Conservation (phyloP, 2,329 filamentous ascomycete genomes). For the Penicillium olsonii region DNA sequence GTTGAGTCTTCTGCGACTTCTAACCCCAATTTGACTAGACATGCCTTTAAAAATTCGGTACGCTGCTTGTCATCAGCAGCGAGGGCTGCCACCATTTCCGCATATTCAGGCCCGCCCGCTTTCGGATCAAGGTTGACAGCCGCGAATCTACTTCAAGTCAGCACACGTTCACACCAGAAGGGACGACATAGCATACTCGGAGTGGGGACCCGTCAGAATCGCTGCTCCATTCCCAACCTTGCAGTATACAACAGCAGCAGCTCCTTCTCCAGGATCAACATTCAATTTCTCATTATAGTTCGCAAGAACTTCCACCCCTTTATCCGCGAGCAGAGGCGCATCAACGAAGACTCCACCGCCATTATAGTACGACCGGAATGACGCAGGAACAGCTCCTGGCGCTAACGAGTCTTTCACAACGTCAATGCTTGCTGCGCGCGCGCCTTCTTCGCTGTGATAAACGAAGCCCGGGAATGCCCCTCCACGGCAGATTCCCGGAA, state of each 20-base stretch:
- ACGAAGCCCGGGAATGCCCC: conserved; percentile 86
- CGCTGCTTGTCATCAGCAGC: conserved; percentile 69
- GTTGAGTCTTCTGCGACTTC: conserved; percentile 69
- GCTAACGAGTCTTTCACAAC: conserved; percentile 64
- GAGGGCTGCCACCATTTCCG: conserved; percentile 67
- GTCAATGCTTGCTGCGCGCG: conserved; percentile 68
- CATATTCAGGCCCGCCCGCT: conserved; percentile 68
- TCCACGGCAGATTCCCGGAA: conserved; percentile 80
- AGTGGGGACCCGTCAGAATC: conserved; percentile 84
- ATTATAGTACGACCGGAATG: conserved; percentile 83
- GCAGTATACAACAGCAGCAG: conserved; percentile 80
- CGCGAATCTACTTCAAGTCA: conserved; percentile 66
- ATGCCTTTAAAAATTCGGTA: conserved; percentile 73
- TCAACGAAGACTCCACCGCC: conserved; percentile 93
- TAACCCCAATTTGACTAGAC: conserved; percentile 78
- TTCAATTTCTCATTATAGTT: conserved; percentile 73
- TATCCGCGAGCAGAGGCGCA: conserved; percentile 60
- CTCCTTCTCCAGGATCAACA: conserved; percentile 71
- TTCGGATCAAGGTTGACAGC: conserved; percentile 72
- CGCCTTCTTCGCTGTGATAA: conserved; percentile 84
- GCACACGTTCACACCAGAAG: conserved; percentile 10
- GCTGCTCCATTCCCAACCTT: conserved; percentile 78
- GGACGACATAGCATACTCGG: conserved; percentile 65
- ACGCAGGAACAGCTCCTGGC: conserved; percentile 56
- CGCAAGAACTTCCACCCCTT: conserved; percentile 78